Evolutionary conservation across 1,284 basidiomycete species (phyloP).

Genomic region (Coniferiporia sulphurascens): DNA sequence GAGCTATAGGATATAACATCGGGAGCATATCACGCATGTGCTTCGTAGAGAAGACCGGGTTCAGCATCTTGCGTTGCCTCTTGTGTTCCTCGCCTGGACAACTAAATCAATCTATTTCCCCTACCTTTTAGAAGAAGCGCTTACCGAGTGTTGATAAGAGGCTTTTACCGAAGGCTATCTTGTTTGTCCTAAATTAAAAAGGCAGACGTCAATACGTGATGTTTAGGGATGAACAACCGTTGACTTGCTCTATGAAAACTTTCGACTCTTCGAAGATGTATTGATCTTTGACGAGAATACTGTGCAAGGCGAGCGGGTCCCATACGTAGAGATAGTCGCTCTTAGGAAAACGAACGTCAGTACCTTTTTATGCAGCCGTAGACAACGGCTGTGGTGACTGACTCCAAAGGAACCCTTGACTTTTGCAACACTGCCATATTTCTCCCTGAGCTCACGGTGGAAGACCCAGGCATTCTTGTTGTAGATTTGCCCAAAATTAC

Average conservation of each 20-base stretch:
- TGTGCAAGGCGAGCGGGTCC: slow-evolving; percentile 24
- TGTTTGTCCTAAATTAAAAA: slow-evolving; percentile 15
- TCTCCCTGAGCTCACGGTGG: slow-evolving; percentile 14
- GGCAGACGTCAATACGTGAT: neutral
- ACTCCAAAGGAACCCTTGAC: slow-evolving; percentile 18
- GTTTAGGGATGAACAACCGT: neutral
- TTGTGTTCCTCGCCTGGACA: slow-evolving; percentile 28
- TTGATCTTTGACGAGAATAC: slow-evolving; percentile 30
- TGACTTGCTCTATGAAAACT: neutral
- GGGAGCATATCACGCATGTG: slow-evolving; percentile 28
- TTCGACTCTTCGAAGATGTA: slow-evolving; percentile 25
- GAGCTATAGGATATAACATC: slow-evolving; percentile 25
- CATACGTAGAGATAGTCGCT: slow-evolving; percentile 15
- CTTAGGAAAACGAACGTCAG: slow-evolving; percentile 5
- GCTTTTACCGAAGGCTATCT: slow-evolving; percentile 20
- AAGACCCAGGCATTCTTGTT: slow-evolving; percentile 8
- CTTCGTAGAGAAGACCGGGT: slow-evolving; percentile 28
- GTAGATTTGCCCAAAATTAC: slow-evolving; percentile 5
- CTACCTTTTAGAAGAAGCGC: neutral
- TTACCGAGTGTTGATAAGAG: slow-evolving; percentile 24
- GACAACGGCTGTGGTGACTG: neutral
- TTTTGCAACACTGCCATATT: slow-evolving; percentile 18
- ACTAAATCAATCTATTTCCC: neutral
- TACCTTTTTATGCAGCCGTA: neutral
- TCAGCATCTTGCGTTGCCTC: slow-evolving; percentile 28